Evolutionary conservation across 129 eudicot species (phyloP).

Genomic region (Artemisia tridentata): DNA sequence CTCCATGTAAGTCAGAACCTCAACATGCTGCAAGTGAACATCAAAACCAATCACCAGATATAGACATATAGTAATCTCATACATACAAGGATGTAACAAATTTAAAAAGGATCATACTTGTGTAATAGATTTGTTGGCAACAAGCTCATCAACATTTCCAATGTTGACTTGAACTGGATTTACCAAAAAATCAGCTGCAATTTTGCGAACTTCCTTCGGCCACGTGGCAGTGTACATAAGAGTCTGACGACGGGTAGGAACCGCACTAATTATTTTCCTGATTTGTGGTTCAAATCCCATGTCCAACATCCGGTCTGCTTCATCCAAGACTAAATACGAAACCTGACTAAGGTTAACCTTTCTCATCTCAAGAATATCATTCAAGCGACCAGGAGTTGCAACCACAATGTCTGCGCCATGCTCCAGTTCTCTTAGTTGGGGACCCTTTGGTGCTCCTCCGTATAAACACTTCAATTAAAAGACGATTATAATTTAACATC

Average conservation of each 20-base stretch:
- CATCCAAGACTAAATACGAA: conserved; percentile 90
- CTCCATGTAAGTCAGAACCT: conserved; percentile 62
- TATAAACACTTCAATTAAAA: conserved; percentile 67
- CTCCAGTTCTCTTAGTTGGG: conserved; percentile 73
- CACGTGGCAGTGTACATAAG: conserved; percentile 99
- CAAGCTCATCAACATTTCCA: conserved; percentile 90
- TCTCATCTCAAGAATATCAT: conserved; percentile 90
- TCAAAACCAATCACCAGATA: conserved; percentile 9
- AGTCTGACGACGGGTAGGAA: conserved; percentile 85
- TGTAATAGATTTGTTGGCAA: conserved; percentile 92
- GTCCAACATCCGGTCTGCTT: conserved; percentile 99
- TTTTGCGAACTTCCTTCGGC: conserved; percentile 99
- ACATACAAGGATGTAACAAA: not conserved
- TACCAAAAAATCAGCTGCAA: conserved; percentile 81
- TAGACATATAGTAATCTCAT: conserved; percentile 4
- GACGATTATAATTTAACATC: not conserved
- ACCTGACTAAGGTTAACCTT: conserved; percentile 83
- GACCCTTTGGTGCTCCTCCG: conserved; percentile 99
- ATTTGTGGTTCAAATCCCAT: conserved; percentile 99
- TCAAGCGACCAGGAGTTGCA: conserved; percentile 97
- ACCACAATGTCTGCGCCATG: conserved; percentile 90
- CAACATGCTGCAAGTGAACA: conserved; percentile 57
- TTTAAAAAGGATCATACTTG: conserved; percentile 46
- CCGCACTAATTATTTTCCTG: conserved; percentile 80
- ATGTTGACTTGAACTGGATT: conserved; percentile 94